Evolutionary conservation across 2,329 filamentous ascomycete species (phyloP), one percentile per base, ranked within the genome.

Genomic region (Diaporthe vexans): DNA sequence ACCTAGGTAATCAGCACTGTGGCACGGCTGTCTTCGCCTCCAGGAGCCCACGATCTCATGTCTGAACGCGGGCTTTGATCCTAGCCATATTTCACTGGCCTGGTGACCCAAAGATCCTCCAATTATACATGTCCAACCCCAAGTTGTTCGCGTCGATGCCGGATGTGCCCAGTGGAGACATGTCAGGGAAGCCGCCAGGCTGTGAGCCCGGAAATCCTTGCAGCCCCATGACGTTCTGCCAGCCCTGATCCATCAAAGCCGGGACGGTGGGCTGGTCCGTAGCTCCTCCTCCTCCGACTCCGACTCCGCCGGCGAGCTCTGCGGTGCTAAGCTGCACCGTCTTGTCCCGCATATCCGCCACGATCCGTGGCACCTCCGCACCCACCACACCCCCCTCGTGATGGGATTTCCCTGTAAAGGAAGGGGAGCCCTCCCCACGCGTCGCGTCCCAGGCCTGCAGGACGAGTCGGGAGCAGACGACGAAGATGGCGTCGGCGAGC

Each of bases 321-420:
- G 51, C 51, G 10, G 51, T 24, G n/a, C n/a, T 5, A 3, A 54
- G 51, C n/a, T 54, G 51, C 51, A 29, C 4, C 24, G n/a, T 24
- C 51, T 54, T 54, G n/a, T 54, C 51, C n/a, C 51, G 51, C 51
- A 54, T 54, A 17, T 54, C 51, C 24, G 51, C 24, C 51, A 54
- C 51, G 51, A 54, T 54, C 51, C 51, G 51, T 26, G 51, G 51
- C 24, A 54, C 51, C 51, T 29, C n/a, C 51, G 15, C 17, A n/a
- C 10, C 24, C 43, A 19, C 43, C 43, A 3, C 17, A 17, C 7
- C 43, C 43, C 6, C 43, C 43, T 46, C 43, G 19, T 17, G 2
- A 3, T 7, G 43, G 8, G 7, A 6, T 46, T 46, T 21, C 17
- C 43, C 43, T 3, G 17, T 46, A 46, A 4, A 46, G 7, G 43